These are phyloP conservation scores for Penicillium sp. DNA, from an alignment of 2,329 filamentous ascomycete genomes.

Conservation along the genomic window DNA sequence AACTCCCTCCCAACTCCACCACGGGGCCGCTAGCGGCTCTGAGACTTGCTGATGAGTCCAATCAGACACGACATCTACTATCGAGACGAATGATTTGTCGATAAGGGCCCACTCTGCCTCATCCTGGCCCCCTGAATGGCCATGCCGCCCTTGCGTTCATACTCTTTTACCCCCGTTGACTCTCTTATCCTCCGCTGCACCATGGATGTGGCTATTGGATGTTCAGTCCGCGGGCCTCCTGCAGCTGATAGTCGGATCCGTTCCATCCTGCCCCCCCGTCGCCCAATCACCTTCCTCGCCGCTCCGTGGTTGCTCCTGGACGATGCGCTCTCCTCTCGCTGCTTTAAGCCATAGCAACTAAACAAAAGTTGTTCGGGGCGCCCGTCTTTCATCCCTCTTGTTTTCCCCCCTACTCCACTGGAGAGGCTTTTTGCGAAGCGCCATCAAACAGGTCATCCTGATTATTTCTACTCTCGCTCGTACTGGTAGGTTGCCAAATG, in stretches of 20 bases:
- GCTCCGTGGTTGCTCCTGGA: constrained; percentile 33
- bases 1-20: not conserved
- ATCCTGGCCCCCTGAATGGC: constrained; percentile 21
- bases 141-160: constrained; percentile 30
- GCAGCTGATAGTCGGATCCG: constrained; percentile 31
- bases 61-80: not conserved
- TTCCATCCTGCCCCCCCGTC: constrained; percentile 14
- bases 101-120: constrained; percentile 2
- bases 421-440: constrained; percentile 10
- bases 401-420: constrained; percentile 15
- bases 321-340: constrained; percentile 37
- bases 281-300: constrained; percentile 35
- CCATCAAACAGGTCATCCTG: not conserved
- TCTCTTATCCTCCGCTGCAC: constrained; percentile 29
- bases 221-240: constrained; percentile 37
- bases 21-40: constrained; percentile 29
- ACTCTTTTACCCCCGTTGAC: constrained; percentile 16
- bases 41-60: constrained; percentile 14
- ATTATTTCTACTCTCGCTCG: not conserved
- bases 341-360: constrained; percentile 41
- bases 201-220: constrained; percentile 35
- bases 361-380: constrained; percentile 38
- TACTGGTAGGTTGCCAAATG: not conserved
- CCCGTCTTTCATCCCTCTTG: constrained; percentile 23
- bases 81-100: constrained; percentile 5